Conservation (phyloP, 1,284 basidiomycete species). For the Ustilago sp. region DNA sequence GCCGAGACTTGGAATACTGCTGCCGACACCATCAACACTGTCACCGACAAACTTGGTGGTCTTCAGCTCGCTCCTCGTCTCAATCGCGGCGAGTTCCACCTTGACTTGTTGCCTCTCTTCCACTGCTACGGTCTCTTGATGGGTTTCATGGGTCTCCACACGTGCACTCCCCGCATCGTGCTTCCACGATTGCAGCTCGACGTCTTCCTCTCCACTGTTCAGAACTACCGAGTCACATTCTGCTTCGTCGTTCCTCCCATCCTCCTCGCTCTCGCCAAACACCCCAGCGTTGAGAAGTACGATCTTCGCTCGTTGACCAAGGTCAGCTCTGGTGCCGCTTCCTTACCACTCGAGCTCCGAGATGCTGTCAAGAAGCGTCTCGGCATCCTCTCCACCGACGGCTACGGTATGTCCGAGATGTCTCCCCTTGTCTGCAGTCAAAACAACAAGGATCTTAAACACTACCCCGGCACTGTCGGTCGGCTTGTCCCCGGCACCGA, state of each 20-base stretch:
- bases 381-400: conserved; percentile 62
- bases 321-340: conserved; percentile 64
- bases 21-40: conserved; percentile 35
- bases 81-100: conserved; percentile 60
- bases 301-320: conserved; percentile 59
- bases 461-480: conserved; percentile 56
- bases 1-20: conserved; percentile 51
- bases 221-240: conserved; percentile 62
- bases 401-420: conserved; percentile 69
- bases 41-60: conserved; percentile 35
- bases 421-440: conserved; percentile 65
- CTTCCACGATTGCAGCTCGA: conserved; percentile 61
- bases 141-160: conserved; percentile 63
- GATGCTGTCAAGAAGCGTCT: conserved; percentile 54
- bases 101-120: conserved; percentile 65
- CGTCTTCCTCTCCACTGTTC: conserved; percentile 57
- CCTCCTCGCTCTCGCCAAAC: conserved; percentile 63
- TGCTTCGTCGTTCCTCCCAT: conserved; percentile 68
- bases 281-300: conserved; percentile 59
- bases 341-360: conserved; percentile 55
- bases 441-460: conserved; percentile 54
- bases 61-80: conserved; percentile 37
- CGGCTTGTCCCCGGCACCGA: conserved; percentile 61
- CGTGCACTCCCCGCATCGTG: conserved; percentile 60
- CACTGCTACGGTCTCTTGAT: conserved; percentile 68